A percentile compares a stretch with the other conserved stretches of the same genome.
phyloP scores from a whole-genome alignment of 352 stramenopile species.

The Pythium coloratum region DNA sequence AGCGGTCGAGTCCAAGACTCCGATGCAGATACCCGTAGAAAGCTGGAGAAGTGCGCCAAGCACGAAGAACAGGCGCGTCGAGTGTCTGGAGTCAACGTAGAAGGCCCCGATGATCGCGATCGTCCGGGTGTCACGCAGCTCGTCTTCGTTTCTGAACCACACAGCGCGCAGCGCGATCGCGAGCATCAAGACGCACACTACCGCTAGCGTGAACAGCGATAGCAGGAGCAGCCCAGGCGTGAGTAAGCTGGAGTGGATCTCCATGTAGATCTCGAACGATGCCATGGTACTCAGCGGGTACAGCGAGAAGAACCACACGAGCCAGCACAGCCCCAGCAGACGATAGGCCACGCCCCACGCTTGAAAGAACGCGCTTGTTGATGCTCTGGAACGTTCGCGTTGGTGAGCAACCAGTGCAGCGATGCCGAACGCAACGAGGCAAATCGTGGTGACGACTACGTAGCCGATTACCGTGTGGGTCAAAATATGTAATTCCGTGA shows the following conservation, averaged over 20 bases:
- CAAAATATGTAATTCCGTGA: conserved; percentile 53
- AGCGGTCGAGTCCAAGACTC: conserved; percentile 44
- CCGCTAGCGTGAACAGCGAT: conserved; percentile 41
- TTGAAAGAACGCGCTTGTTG: conserved; percentile 13
- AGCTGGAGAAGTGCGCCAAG: conserved; percentile 57
- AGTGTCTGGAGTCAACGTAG: conserved; percentile 64
- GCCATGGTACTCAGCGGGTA: conserved; percentile 64
- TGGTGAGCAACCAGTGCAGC: conserved; percentile 49
- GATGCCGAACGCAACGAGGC: conserved; percentile 40
- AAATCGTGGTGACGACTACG: conserved; percentile 33
- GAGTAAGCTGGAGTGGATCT: conserved; percentile 37
- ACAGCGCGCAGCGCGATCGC: conserved; percentile 55
- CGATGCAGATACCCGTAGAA: conserved; percentile 52
- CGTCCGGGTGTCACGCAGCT: conserved; percentile 59
- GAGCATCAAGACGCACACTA: conserved; percentile 50
- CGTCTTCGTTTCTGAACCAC: conserved; percentile 49
- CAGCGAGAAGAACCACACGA: conserved; percentile 64
- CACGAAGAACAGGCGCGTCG: conserved; percentile 66
- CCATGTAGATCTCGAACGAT: conserved; percentile 73
- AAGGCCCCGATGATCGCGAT: conserved; percentile 61
- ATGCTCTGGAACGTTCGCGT: conserved; percentile 37
- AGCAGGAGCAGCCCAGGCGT: conserved; percentile 34
- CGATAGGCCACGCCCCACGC: conserved; percentile 52
- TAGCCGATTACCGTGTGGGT: conserved; percentile 43
- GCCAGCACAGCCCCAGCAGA: conserved; percentile 53